Evolutionary conservation across 169 alveolate species (phyloP), one percentile per base, ranked within the genome.

Genomic region (Cryptosporidium parvum): DNA sequence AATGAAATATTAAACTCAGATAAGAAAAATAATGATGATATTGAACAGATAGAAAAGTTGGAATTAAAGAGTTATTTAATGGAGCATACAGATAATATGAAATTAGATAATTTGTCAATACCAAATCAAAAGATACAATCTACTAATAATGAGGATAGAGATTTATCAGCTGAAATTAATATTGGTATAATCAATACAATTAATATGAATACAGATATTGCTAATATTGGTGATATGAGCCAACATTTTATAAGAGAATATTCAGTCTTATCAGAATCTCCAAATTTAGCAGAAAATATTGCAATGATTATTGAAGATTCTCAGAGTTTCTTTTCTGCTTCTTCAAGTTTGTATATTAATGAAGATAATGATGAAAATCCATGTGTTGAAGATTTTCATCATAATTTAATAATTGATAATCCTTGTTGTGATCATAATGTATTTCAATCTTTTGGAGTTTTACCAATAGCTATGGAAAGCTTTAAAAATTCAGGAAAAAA

Each of bases 191-290:
- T 62, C 23, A 80, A 80, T 42, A 80, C 75, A 6, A 80, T 80
- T 65, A 80, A 80, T 65, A 62, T 80, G 23, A 80, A 80, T 29
- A 39, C 89, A 44, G 75, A 80, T 62, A 80, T 80, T 12, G 48
- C 89, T 23, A 53, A 53, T 53, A 73, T 73, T 35, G 86, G 86
- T 9, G 86, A 73, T 9, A 58, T 45, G 21, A 73, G 86, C 52
- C 86, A 73, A 42, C 86, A 73, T 42, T 73, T 73, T 56, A 70
- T 70, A 9, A 58, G 62, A 29, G 89, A 80, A 33, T 80, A 80
- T 48, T 80, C 89, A 6, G 75, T 80, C 1, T 42, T 59, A 62
- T 45, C 84, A 23, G 65, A 45, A 21, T 80, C 89, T 26, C 62
- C 69, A 23, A 73, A 52, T 59, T 65, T 65, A 14, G 12, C 72